Evolutionary conservation across 2,329 filamentous ascomycete species (phyloP).

Genomic region (Didymellaceae sp.): DNA sequence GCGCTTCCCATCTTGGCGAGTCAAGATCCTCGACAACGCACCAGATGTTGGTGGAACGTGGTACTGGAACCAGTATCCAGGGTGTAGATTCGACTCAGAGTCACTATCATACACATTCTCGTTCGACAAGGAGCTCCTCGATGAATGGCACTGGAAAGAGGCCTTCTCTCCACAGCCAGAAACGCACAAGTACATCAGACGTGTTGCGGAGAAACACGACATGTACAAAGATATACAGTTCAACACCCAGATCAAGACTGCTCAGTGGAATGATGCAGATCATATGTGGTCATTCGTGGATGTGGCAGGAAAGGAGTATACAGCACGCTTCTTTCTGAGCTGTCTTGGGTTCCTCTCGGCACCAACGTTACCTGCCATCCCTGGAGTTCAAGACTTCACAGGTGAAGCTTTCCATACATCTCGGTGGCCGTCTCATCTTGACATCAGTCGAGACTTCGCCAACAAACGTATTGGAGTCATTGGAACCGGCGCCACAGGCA

Average conservation of each 20-base stretch:
- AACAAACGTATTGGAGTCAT: constrained; percentile 67
- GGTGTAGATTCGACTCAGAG: constrained; percentile 56
- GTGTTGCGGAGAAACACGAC: constrained; percentile 56
- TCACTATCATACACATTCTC: constrained; percentile 54
- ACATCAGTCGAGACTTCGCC: constrained; percentile 51
- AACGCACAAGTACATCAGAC: constrained; percentile 58
- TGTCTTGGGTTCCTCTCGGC: constrained; percentile 28
- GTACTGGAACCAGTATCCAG: constrained; percentile 56
- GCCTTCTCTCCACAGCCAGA: constrained; percentile 49
- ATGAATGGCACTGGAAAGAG: constrained; percentile 53
- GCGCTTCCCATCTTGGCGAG: constrained; percentile 4
- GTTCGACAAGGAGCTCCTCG: constrained; percentile 51
- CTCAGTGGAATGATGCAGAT: constrained; percentile 18
- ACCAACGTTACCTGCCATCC: constrained; percentile 27
- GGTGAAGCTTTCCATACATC: constrained; percentile 56
- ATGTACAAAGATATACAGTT: constrained; percentile 33
- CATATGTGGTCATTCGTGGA: constrained; percentile 25
- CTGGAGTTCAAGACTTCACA: constrained; percentile 28
- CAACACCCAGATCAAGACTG: constrained; percentile 25
- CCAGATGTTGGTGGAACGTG: constrained; percentile 5
- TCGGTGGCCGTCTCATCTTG: constrained; percentile 62
- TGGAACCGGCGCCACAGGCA: constrained; percentile 65
- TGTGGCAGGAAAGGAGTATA: constrained; percentile 18
- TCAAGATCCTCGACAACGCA: constrained; percentile 4
- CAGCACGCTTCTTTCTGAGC: constrained; percentile 25